These are phyloP conservation scores for Papilionanthe hybrid DNA, from an alignment of 116 monocot genomes.

Conservation along the genomic window DNA sequence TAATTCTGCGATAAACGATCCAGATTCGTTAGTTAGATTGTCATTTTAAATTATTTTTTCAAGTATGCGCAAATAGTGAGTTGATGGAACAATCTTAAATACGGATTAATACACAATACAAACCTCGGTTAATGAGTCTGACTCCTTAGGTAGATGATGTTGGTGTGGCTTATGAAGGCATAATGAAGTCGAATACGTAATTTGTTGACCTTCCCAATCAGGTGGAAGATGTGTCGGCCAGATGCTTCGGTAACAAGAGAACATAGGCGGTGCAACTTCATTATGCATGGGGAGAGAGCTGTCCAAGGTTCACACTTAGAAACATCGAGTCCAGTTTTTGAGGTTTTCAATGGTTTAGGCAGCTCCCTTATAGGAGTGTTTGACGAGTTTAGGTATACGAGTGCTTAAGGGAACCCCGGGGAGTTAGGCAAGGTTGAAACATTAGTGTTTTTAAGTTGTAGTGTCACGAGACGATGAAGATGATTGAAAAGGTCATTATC, in stretches of 20 bases:
- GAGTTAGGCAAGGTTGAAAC: not conserved
- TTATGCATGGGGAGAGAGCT: too few species aligned
- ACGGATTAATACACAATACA: not conserved
- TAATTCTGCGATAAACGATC: not conserved
- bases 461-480: not conserved
- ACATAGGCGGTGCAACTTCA: not conserved
- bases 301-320: too few species aligned
- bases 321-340: not conserved
- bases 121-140: not conserved
- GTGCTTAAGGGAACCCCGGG: not conserved
- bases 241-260: not conserved
- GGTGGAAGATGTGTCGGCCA: not conserved
- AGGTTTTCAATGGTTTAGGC: not conserved
- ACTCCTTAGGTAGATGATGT: not conserved
- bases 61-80: not conserved
- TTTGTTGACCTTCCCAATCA: not conserved
- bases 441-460: not conserved
- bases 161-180: not conserved
- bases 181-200: not conserved
- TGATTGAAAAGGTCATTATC: not conserved
- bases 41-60: too few species aligned
- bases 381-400: not conserved
- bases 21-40: too few species aligned
- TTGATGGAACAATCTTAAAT: not conserved
- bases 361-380: not conserved